phyloP scores from a whole-genome alignment of 1,284 basidiomycete genomes.

The Rhodotorula sp. region DNA sequence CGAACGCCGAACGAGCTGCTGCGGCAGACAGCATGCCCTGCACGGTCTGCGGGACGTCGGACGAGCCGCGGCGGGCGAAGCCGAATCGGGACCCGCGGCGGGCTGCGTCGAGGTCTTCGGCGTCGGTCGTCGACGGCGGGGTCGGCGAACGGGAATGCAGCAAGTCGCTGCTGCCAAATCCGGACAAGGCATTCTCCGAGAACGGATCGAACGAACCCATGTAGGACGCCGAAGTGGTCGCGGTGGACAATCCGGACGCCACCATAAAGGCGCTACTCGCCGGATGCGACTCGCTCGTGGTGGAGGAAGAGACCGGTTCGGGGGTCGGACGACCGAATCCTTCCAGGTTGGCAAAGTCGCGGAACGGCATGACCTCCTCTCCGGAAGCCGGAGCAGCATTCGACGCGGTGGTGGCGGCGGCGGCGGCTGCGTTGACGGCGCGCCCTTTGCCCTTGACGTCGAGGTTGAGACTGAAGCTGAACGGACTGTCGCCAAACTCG shows the following conservation, averaged over 20 bases:
- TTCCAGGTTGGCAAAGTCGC: conserved; percentile 32
- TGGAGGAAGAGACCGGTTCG: neutral
- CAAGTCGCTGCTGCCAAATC: conserved; percentile 17
- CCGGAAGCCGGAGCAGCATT: neutral
- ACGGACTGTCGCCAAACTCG: conserved; percentile 35
- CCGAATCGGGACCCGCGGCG: conserved; percentile 36
- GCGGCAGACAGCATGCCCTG: conserved; percentile 16
- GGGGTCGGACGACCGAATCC: conserved; percentile 9
- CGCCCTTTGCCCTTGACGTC: conserved; percentile 38
- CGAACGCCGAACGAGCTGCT: conserved; percentile 8
- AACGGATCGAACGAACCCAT: conserved; percentile 40
- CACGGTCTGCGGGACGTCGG: conserved; percentile 9
- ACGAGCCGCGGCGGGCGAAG: conserved; percentile 28
- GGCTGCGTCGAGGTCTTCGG: conserved; percentile 14
- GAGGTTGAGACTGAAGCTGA: conserved; percentile 39
- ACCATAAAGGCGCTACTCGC: neutral
- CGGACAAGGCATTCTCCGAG: conserved; percentile 21
- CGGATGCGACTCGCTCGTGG: neutral
- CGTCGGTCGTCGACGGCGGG: conserved; percentile 24
- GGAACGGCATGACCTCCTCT: conserved; percentile 14
- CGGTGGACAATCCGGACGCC: conserved; percentile 12
- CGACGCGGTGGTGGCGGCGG: neutral
- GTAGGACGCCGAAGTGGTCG: conserved; percentile 23
- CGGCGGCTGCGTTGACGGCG: neutral
- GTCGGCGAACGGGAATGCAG: conserved; percentile 20